Conservation (phyloP, 2,329 filamentous ascomycete species). For the Dothideomycetes sp. region DNA sequence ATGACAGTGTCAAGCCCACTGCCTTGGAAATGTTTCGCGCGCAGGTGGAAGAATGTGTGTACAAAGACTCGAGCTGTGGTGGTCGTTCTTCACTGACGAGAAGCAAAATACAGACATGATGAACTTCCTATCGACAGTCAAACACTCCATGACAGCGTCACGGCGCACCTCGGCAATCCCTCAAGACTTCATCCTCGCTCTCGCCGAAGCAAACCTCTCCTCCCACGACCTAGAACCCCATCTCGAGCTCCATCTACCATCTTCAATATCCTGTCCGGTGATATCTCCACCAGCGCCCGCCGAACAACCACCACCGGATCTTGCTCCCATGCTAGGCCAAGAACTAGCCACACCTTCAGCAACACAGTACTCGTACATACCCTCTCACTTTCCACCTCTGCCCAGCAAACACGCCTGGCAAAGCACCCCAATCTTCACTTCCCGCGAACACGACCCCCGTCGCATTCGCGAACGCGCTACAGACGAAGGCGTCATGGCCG, state of each 20-base stretch:
- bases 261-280: slow-evolving; percentile 27
- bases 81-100: not conserved
- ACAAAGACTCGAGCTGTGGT: not conserved
- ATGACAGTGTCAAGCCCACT: slow-evolving; percentile 45
- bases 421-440: slow-evolving; percentile 48
- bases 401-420: slow-evolving; percentile 58
- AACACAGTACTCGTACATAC: slow-evolving; percentile 45
- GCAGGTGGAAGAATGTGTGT: slow-evolving; percentile 51
- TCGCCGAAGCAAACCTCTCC: slow-evolving; percentile 31
- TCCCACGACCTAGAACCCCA: slow-evolving; percentile 33
- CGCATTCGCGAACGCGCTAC: slow-evolving; percentile 54
- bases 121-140: slow-evolving; percentile 44
- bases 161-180: slow-evolving; percentile 49
- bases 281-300: slow-evolving; percentile 34
- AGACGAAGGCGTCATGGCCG: slow-evolving; percentile 55
- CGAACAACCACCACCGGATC: slow-evolving; percentile 33
- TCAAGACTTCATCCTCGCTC: slow-evolving; percentile 49
- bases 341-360: slow-evolving; percentile 41
- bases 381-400: slow-evolving; percentile 51
- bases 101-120: slow-evolving; percentile 40
- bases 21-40: slow-evolving; percentile 49
- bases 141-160: slow-evolving; percentile 48
- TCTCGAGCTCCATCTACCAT: slow-evolving; percentile 29
- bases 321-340: slow-evolving; percentile 43
- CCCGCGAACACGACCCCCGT: slow-evolving; percentile 50